A percentile compares a stretch with the other conserved stretches of the same genome.
Evolutionary conservation across 352 stramenopile species (phyloP).

Genomic region (Phytophthora agathidicida): DNA sequence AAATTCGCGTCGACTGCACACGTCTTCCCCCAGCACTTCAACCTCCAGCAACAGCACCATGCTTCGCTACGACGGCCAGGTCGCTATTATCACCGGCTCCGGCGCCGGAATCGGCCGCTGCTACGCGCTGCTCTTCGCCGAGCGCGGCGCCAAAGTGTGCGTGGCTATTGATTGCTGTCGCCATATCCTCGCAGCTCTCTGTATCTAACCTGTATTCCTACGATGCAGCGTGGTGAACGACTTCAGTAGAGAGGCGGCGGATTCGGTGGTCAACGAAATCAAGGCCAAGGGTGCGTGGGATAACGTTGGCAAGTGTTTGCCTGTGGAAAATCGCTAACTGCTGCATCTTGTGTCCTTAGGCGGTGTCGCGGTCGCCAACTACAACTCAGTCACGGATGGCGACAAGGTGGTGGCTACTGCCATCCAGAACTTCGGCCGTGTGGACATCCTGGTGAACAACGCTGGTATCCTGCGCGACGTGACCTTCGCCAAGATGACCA

Average conservation of each 20-base stretch:
- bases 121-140: conserved; percentile 77
- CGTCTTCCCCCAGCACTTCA: conserved; percentile 4
- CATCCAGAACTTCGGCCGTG: conserved; percentile 69
- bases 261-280: conserved; percentile 82
- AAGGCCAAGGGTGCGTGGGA: conserved; percentile 57
- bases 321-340: conserved; percentile 7
- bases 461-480: conserved; percentile 94
- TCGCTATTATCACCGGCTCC: conserved; percentile 83
- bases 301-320: not conserved
- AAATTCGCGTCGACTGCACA: conserved; percentile 18
- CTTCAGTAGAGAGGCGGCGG: conserved; percentile 64
- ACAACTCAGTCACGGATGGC: conserved; percentile 86
- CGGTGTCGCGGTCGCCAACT: conserved; percentile 78
- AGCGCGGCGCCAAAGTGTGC: conserved; percentile 84
- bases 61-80: conserved; percentile 79
- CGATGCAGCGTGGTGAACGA: conserved; percentile 79
- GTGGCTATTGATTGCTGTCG: not conserved
- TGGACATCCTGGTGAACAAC: conserved; percentile 93
- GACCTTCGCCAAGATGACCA: conserved; percentile 90
- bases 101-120: conserved; percentile 75
- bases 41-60: conserved; percentile 23
- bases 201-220: conserved; percentile 11
- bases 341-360: conserved; percentile 25
- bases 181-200: not conserved
- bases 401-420: conserved; percentile 82